Evolutionary conservation across 208 protist species (phyloP), one percentile per base, ranked within the genome.

Genomic region (Leishmania braziliensis): DNA sequence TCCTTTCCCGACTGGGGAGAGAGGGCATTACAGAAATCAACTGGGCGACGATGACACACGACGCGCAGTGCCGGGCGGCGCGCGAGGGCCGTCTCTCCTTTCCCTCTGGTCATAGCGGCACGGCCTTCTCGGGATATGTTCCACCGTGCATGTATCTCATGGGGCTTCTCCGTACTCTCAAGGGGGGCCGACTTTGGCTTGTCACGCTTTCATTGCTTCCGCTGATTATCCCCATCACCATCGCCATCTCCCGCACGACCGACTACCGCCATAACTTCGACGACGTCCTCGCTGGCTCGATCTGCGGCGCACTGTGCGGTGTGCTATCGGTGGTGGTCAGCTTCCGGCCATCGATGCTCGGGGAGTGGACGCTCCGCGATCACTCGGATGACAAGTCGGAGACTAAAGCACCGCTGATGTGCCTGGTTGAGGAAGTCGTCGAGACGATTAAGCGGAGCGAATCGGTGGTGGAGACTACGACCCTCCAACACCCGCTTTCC

Each of bases 241-340:
- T 93, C 56, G 89, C 93, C 53, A 78, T 97, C 26, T 95, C 89
- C 29, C 88, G 94, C 58, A 97, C 95, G 26, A 58, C 79, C 8
- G 91, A 98, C 76, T 91, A 97, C 80, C 84, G 88, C 77, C 94
- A 97, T 86, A 89, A 97, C 86, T 98, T 97, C 75, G 86, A 90
- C 68, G 95, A 98, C 75, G 80, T 98, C 65, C 53, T 97, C 9
- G 82, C 84, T 74, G 95, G 94, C 46, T 70, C 84, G 50, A 20
- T 95, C 29, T 91, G 96, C 79, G 95, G 95, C 33, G 77, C 81
- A 5, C 29, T 71, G 8, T 88, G 82, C 33, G 90, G 78, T 46
- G 39, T 95, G 50, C 81, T 91, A 60, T 68, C 89, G 20, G 87
- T 89, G 53, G 23, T 88, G 69, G 29, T 86, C n/a, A 77, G 33